Evolutionary conservation across 306 rosid species (phyloP).

Genomic region (Alnus rubra): DNA sequence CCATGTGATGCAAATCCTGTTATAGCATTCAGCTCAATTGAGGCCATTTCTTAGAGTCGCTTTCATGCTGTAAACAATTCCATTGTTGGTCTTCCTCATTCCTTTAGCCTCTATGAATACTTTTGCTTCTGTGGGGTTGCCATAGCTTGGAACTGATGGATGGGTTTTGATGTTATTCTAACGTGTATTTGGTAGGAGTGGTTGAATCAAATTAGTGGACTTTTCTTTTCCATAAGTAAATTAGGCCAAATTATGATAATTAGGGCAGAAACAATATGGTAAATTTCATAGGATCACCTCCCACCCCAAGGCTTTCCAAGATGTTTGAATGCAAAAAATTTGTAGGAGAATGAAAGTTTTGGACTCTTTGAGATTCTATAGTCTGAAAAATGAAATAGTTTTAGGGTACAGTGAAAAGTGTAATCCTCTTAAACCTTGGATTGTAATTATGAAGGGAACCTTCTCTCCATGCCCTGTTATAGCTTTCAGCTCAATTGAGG

Average conservation of each 20-base stretch:
- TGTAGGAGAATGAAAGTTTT: not conserved
- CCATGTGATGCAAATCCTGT: not conserved
- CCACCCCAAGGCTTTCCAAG: not conserved
- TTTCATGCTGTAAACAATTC: not conserved
- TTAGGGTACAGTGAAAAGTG: not conserved
- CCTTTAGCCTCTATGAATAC: not conserved
- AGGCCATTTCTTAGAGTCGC: not conserved
- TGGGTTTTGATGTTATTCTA: not conserved
- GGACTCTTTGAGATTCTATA: too few species aligned
- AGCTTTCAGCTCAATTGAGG: too few species aligned
- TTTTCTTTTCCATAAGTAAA: not conserved
- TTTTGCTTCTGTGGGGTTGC: not conserved
- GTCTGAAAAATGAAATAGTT: not conserved
- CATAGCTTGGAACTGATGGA: not conserved
- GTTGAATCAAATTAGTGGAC: not conserved
- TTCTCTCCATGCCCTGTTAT: not conserved
- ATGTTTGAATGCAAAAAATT: not conserved
- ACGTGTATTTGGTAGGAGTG: not conserved
- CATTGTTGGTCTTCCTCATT: not conserved
- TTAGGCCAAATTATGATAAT: not conserved
- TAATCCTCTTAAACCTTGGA: not conserved
- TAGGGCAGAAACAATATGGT: not conserved
- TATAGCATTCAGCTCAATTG: not conserved
- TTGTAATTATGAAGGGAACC: not conserved
- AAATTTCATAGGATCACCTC: not conserved